Percentiles rank a stretch among this genome's conserved stretches.
Conservation (phyloP, 192 early-diverging fungal genomes). For the Spinellus fusiger region DNA sequence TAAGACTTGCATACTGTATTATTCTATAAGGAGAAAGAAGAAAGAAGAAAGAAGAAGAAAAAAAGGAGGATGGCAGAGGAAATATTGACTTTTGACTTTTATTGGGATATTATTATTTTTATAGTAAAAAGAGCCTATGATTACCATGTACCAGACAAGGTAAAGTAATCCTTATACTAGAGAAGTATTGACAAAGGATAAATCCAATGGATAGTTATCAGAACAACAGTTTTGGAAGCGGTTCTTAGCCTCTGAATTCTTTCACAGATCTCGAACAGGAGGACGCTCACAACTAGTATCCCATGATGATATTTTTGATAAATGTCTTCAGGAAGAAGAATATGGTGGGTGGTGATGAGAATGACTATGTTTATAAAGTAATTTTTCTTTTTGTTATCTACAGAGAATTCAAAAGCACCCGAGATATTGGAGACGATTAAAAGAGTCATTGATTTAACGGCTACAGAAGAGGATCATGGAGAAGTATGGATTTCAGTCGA, state of each 20-base stretch:
- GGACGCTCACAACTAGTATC: constrained; percentile 33
- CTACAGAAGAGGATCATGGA: constrained; percentile 75
- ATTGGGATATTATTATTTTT: background rate
- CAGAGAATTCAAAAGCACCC: constrained; percentile 17
- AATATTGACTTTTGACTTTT: background rate
- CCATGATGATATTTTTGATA: constrained; percentile 74
- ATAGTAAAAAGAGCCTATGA: constrained; percentile 77
- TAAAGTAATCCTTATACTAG: background rate
- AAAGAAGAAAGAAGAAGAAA: background rate
- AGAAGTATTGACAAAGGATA: background rate
- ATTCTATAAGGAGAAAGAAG: background rate
- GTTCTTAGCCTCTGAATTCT: constrained; percentile 78
- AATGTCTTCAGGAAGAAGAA: constrained; percentile 74
- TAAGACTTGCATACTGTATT: constrained; percentile 11
- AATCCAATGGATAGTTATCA: constrained; percentile 31
- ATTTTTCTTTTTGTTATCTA: background rate
- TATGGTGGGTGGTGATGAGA: constrained; percentile 44
- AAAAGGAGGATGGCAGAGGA: background rate
- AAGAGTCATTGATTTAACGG: constrained; percentile 70
- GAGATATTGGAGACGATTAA: constrained; percentile 54
- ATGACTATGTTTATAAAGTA: constrained; percentile 33
- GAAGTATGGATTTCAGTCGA: constrained; percentile 33
- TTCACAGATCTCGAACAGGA: constrained; percentile 71
- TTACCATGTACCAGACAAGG: constrained; percentile 67
- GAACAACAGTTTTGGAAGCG: constrained; percentile 86